These are phyloP conservation scores for Petunia secreta DNA, from an alignment of 257 asterid genomes.

Conservation along the genomic window DNA sequence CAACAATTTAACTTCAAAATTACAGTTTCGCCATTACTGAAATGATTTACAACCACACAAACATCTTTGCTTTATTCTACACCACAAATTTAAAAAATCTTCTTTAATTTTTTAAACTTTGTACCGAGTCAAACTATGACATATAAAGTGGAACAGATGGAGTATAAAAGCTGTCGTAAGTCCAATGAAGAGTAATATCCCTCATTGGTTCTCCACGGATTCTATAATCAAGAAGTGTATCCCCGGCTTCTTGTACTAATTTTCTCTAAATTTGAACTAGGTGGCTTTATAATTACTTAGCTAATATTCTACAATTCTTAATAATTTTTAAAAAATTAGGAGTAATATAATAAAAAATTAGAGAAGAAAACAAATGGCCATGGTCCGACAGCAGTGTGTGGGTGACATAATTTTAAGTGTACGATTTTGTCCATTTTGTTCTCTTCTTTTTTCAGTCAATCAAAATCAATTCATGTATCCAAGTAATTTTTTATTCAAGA, in stretches of 20 bases:
- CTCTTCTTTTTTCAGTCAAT: not conserved
- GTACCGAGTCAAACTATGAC: too few relatives aligned
- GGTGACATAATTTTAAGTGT: constrained; percentile 33
- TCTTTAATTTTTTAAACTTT: too few relatives aligned
- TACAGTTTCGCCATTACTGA: too few relatives aligned
- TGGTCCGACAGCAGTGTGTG: constrained; percentile 48
- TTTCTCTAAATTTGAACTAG: not conserved
- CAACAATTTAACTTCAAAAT: too few relatives aligned
- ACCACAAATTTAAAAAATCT: too few relatives aligned
- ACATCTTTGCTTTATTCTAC: too few relatives aligned
- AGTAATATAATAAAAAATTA: not conserved
- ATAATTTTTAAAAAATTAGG: not conserved
- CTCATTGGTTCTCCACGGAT: too few relatives aligned
- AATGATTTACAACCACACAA: too few relatives aligned
- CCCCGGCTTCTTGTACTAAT: too few relatives aligned
- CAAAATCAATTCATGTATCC: not conserved
- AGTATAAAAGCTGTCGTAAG: not conserved
- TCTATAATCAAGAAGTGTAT: too few relatives aligned
- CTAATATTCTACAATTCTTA: not conserved
- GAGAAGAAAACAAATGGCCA: not conserved
- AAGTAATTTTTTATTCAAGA: not conserved
- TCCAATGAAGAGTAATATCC: not conserved
- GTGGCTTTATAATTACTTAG: not conserved
- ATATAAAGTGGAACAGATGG: too few relatives aligned
- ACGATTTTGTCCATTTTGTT: constrained; percentile 28